phyloP scores from a whole-genome alignment of 805 yeast species.

The Tetrapisispora pingtungensis region DNA sequence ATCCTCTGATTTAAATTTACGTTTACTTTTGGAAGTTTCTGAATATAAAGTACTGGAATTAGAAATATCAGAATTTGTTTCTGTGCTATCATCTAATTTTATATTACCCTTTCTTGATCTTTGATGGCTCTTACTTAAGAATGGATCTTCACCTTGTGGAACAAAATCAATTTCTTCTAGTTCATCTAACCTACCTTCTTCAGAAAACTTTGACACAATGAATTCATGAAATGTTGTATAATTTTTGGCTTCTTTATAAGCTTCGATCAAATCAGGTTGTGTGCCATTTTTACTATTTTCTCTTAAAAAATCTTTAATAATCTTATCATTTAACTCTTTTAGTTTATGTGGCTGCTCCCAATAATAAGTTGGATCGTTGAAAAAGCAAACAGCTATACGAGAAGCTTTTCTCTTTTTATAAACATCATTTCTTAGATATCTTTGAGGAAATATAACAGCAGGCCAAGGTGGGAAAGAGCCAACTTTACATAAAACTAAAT shows the following conservation, averaged over 20 bases:
- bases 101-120: not conserved
- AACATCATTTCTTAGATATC: slow-evolving; percentile 24
- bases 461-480: slow-evolving; percentile 31
- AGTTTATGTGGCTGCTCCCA: slow-evolving; percentile 26
- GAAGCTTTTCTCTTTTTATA: slow-evolving; percentile 17
- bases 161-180: slow-evolving; percentile 12
- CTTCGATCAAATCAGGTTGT: slow-evolving; percentile 17
- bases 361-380: slow-evolving; percentile 29
- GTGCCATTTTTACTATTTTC: slow-evolving; percentile 8
- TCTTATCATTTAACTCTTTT: slow-evolving; percentile 9
- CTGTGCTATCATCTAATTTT: not conserved
- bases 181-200: slow-evolving; percentile 18
- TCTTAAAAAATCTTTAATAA: slow-evolving; percentile 13
- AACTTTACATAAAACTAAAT: slow-evolving; percentile 28
- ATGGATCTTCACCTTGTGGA: slow-evolving; percentile 24
- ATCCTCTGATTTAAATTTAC: not conserved
- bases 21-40: not conserved
- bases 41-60: not conserved
- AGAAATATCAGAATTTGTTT: not conserved
- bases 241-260: slow-evolving; percentile 23
- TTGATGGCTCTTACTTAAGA: slow-evolving; percentile 7
- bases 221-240: slow-evolving; percentile 18
- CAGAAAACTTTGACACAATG: slow-evolving; percentile 15
- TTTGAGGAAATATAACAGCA: slow-evolving; percentile 27
- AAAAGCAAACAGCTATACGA: slow-evolving; percentile 28